phyloP scores from a whole-genome alignment of 805 yeast genomes.

The Nakazawaea ambrosiae region DNA sequence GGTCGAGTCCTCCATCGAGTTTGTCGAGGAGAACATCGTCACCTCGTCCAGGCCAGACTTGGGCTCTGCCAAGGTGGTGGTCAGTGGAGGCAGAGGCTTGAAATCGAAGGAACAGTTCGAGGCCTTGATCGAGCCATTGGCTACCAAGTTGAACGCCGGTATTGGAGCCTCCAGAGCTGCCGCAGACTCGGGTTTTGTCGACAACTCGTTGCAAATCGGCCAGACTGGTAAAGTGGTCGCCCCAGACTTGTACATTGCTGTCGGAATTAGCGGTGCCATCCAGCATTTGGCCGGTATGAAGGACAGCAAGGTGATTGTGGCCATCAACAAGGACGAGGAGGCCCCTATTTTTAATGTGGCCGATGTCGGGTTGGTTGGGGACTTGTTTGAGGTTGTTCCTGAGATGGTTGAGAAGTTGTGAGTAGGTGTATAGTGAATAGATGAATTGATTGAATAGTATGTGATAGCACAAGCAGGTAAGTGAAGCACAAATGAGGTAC shows the following conservation, averaged over 20 bases:
- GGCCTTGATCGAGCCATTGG: slow-evolving; percentile 69
- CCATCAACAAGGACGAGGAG: slow-evolving; percentile 90
- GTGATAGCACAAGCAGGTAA: neutral
- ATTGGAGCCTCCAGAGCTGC: slow-evolving; percentile 98
- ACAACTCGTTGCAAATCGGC: slow-evolving; percentile 94
- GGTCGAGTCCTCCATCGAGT: slow-evolving; percentile 39
- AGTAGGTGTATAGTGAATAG: slow-evolving; percentile 1
- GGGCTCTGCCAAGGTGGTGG: slow-evolving; percentile 72
- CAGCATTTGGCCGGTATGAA: slow-evolving; percentile 99
- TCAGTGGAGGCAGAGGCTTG: slow-evolving; percentile 92
- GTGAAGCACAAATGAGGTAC: no score
- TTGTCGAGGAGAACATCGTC: slow-evolving; percentile 70
- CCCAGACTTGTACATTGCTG: slow-evolving; percentile 88
- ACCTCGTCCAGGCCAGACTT: slow-evolving; percentile 87
- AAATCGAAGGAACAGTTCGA: slow-evolving; percentile 87
- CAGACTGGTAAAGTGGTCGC: slow-evolving; percentile 98
- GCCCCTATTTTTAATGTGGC: slow-evolving; percentile 91
- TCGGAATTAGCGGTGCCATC: slow-evolving; percentile 95
- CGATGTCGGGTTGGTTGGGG: slow-evolving; percentile 86
- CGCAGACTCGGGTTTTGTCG: slow-evolving; percentile 92
- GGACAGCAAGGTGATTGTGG: slow-evolving; percentile 88
- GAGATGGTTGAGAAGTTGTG: slow-evolving; percentile 74
- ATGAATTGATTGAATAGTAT: no score
- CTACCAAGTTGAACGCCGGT: slow-evolving; percentile 80
- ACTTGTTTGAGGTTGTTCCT: slow-evolving; percentile 80